phyloP scores from a whole-genome alignment of 768 basidiomycete species.

The Crepidotus variabilis region DNA sequence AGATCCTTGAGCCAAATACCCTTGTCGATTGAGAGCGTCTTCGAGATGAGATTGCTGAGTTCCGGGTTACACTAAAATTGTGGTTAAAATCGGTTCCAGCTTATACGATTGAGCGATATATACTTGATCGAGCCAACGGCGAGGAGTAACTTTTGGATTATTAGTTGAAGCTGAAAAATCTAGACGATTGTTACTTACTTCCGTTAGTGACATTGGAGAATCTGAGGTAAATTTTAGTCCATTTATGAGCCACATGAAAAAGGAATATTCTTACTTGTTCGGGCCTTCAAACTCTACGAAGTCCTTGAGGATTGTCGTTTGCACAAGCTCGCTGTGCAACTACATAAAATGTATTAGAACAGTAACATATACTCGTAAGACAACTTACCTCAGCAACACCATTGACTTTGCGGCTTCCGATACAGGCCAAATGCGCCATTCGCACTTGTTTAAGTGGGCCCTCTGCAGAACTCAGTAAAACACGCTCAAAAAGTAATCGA shows the following conservation, averaged over 20 bases:
- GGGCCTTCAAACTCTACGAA: slow-evolving; percentile 91
- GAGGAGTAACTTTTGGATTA: slow-evolving; percentile 66
- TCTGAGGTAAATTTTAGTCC: slow-evolving; percentile 27
- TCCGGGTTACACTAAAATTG: slow-evolving; percentile 75
- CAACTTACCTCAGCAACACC: slow-evolving; percentile 83
- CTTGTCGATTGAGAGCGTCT: slow-evolving; percentile 72
- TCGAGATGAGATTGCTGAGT: slow-evolving; percentile 80
- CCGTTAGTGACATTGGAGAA: slow-evolving; percentile 94
- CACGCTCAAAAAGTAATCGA: not conserved
- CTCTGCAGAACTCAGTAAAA: slow-evolving; percentile 43
- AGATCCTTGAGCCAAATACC: slow-evolving; percentile 85
- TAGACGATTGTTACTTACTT: slow-evolving; percentile 44
- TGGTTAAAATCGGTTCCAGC: no score
- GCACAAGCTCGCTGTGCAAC: slow-evolving; percentile 88
- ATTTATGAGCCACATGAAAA: not conserved
- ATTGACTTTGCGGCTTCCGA: slow-evolving; percentile 85
- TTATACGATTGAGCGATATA: not conserved
- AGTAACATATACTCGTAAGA: not conserved
- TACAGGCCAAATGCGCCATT: slow-evolving; percentile 90
- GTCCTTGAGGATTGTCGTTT: slow-evolving; percentile 80
- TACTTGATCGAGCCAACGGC: slow-evolving; percentile 87
- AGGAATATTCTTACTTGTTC: slow-evolving; percentile 56
- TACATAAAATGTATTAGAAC: slow-evolving; percentile 15
- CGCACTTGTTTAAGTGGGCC: slow-evolving; percentile 81
- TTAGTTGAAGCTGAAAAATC: not conserved